A percentile compares a stretch with the other conserved stretches of the same genome.
Conservation (phyloP, 495 filamentous ascomycete species). For the Penicillium arizonense region DNA sequence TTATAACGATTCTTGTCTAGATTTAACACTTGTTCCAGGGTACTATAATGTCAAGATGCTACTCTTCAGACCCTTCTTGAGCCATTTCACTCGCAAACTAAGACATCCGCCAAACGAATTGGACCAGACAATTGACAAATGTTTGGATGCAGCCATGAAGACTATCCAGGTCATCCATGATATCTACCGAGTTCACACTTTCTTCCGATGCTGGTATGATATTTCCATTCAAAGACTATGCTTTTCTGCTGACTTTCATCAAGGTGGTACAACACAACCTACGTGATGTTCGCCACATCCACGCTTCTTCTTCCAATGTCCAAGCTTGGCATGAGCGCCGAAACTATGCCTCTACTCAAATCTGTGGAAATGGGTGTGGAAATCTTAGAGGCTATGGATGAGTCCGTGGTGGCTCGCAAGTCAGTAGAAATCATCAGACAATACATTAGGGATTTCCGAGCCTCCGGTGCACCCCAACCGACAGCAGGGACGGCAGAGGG, state of each 20-base stretch:
- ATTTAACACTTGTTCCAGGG: conserved; percentile 13
- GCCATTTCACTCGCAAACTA: conserved; percentile 36
- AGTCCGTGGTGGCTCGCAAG: conserved; percentile 38
- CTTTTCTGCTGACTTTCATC: background rate
- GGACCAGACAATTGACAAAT: conserved; percentile 34
- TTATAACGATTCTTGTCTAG: background rate
- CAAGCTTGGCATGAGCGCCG: conserved; percentile 30
- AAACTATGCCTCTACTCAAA: conserved; percentile 30
- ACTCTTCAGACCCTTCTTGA: conserved; percentile 38
- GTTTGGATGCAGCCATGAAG: conserved; percentile 37
- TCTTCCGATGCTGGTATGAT: conserved; percentile 43
- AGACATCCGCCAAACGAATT: conserved; percentile 31
- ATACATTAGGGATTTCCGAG: conserved; percentile 36
- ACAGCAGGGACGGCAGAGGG: conserved; percentile 1
- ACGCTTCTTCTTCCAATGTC: conserved; percentile 41
- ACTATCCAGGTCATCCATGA: conserved; percentile 43
- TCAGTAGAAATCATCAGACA: conserved; percentile 40
- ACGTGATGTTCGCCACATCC: conserved; percentile 44
- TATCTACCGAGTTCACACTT: conserved; percentile 39
- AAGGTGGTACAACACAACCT: conserved; percentile 48
- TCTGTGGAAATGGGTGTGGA: conserved; percentile 41
- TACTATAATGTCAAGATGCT: conserved; percentile 44
- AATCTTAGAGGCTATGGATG: conserved; percentile 45
- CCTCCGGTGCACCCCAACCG: conserved; percentile 8
- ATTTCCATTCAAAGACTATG: background rate